These are phyloP conservation scores for Hypoxylon sp. DNA, from an alignment of 2,329 filamentous ascomycete species.

Conservation along the genomic window DNA sequence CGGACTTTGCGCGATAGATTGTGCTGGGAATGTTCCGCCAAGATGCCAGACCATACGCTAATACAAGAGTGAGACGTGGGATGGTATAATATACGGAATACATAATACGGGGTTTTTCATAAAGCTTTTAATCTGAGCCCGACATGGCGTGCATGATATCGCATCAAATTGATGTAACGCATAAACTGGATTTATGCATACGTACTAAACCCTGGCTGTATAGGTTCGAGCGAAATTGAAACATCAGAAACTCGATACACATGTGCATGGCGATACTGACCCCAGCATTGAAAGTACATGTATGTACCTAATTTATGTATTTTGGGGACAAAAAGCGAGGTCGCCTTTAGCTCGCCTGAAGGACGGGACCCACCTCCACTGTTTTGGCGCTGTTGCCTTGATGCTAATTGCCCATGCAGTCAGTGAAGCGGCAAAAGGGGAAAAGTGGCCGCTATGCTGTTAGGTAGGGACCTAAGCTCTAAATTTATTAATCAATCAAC, in stretches of 20 bases:
- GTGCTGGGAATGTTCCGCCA: background rate
- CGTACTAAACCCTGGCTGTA: background rate
- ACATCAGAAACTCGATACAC: background rate
- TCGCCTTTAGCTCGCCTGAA: background rate
- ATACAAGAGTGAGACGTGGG: background rate
- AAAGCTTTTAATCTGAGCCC: no score
- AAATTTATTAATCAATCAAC: slow-evolving; percentile 22
- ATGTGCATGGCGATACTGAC: background rate
- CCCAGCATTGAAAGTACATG: no score
- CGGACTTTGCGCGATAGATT: background rate
- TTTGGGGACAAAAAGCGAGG: background rate
- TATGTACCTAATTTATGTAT: background rate
- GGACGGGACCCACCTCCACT: slow-evolving; percentile 1
- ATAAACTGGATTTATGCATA: background rate
- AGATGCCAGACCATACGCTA: background rate
- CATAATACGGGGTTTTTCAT: background rate
- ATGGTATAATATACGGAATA: background rate
- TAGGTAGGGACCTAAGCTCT: background rate
- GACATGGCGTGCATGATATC: background rate
- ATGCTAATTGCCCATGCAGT: background rate
- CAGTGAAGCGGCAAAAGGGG: background rate
- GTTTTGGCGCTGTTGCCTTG: background rate
- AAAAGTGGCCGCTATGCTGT: no score
- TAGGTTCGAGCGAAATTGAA: background rate
- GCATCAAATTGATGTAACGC: background rate